phyloP scores from a whole-genome alignment of 441 rosid species.

The Corymbia citriodora region DNA sequence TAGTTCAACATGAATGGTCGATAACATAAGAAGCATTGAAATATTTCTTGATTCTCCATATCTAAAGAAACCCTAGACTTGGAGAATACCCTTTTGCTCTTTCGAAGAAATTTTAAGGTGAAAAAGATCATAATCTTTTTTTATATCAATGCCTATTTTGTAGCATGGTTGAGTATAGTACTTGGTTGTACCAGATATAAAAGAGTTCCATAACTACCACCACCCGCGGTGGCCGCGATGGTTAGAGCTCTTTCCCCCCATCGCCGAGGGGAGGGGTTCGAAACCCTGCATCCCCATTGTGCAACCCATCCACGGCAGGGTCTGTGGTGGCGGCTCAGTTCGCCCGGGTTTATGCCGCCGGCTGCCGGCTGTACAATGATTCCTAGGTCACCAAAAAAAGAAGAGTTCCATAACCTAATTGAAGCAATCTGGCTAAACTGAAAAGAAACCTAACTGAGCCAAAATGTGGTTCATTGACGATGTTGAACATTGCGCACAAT shows the following conservation, averaged over 20 bases:
- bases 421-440: background rate
- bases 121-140: background rate
- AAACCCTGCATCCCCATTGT: too few relatives aligned
- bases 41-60: background rate
- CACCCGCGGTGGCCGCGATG: too few relatives aligned
- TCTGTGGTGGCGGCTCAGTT: too few relatives aligned
- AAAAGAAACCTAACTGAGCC: background rate
- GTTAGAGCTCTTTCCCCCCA: too few relatives aligned
- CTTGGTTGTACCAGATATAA: background rate
- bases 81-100: background rate
- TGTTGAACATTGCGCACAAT: background rate
- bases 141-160: accelerated
- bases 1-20: background rate
- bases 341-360: too few relatives aligned
- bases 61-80: background rate
- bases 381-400: too few relatives aligned
- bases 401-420: background rate
- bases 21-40: background rate
- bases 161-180: background rate
- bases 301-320: too few relatives aligned
- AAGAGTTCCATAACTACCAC: background rate
- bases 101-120: background rate
- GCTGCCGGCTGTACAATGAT: too few relatives aligned
- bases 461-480: background rate
- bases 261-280: too few relatives aligned